phyloP scores from a whole-genome alignment of 2,329 filamentous ascomycete species.

The Talaromyces sp. region DNA sequence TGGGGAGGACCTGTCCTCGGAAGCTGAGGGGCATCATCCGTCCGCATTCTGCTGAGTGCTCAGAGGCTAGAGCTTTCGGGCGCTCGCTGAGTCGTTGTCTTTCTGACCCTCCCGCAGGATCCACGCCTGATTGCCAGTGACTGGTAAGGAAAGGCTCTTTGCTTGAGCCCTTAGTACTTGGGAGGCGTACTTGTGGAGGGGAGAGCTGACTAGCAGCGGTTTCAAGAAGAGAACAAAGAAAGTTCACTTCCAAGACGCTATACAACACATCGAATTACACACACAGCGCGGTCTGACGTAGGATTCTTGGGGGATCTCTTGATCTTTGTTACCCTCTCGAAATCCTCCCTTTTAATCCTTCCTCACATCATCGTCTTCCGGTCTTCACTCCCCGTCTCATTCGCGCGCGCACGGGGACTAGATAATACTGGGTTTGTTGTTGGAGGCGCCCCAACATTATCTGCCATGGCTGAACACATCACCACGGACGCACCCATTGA shows the following conservation, averaged over 20 bases:
- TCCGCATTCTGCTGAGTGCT: neutral
- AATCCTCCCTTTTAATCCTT: neutral
- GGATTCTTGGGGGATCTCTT: neutral
- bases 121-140: neutral
- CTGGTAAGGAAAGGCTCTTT: neutral
- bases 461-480: conserved; percentile 12
- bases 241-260: neutral
- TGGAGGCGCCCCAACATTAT: neutral
- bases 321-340: neutral
- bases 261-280: neutral
- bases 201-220: neutral
- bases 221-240: neutral
- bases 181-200: neutral
- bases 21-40: neutral
- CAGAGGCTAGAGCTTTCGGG: neutral
- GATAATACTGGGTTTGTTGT: neutral
- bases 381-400: neutral
- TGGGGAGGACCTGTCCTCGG: neutral
- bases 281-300: neutral
- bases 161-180: neutral
- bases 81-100: neutral
- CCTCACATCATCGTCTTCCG: neutral
- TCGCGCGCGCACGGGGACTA: neutral
- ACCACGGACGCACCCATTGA: conserved; percentile 12
- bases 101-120: neutral